These are phyloP conservation scores for Anastatica hierochuntica DNA, from an alignment of 345 rosid species.

Conservation along the genomic window DNA sequence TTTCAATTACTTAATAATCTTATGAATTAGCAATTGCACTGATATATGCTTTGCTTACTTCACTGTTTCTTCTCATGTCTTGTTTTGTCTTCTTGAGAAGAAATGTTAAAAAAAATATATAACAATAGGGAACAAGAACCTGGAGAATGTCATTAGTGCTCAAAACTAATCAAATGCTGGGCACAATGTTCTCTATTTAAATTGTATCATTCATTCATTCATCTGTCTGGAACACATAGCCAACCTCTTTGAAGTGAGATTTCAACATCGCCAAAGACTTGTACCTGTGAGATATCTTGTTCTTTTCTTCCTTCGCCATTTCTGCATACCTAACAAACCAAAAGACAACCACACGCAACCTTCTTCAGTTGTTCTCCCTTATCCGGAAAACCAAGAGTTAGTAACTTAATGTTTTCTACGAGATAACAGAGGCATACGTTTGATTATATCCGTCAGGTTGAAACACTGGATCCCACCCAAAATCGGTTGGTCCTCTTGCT, in stretches of 20 bases:
- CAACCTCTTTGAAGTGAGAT: constrained; percentile 62
- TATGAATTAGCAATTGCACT: no score
- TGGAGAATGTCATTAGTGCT: neutral
- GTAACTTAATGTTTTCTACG: neutral
- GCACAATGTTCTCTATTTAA: constrained; percentile 3
- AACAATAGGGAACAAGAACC: neutral
- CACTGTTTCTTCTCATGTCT: no score
- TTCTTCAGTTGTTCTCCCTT: neutral
- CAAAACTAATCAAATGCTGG: neutral
- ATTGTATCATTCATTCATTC: constrained; percentile 11
- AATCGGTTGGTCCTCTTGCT: constrained; percentile 78
- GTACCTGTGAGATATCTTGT: constrained; percentile 82
- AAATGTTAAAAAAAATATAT: no score
- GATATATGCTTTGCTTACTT: no score
- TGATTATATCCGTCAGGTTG: constrained; percentile 80
- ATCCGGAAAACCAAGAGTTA: no score
- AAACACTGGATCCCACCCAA: constrained; percentile 97
- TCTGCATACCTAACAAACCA: constrained; percentile 53
- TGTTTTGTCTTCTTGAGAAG: no score
- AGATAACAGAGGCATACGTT: constrained; percentile 36
- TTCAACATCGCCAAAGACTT: constrained; percentile 64
- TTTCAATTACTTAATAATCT: no score
- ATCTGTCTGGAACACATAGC: constrained; percentile 36
- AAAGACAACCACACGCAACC: neutral
- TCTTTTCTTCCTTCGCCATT: constrained; percentile 91